Percentiles rank a stretch among this genome's conserved stretches.
Conservation (phyloP, 2,329 filamentous ascomycete species). For the Daldinia eschscholtzii region DNA sequence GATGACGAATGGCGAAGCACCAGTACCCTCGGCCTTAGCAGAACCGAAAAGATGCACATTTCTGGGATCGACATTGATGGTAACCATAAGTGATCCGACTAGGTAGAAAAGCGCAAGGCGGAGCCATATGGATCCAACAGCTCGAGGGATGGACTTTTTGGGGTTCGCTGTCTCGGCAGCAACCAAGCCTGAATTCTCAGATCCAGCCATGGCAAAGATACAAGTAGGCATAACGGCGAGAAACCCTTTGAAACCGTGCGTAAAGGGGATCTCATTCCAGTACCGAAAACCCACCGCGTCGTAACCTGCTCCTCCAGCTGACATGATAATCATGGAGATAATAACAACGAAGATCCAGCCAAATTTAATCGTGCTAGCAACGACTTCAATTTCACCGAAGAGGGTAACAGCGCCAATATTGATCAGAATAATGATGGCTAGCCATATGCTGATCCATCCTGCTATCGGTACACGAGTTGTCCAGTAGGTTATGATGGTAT, state of each 20-base stretch:
- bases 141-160: conserved; percentile 57
- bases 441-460: conserved; percentile 60
- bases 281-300: conserved; percentile 59
- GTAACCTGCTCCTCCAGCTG: conserved; percentile 58
- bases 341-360: conserved; percentile 63
- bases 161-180: conserved; percentile 60
- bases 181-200: conserved; percentile 59
- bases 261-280: conserved; percentile 59
- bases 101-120: conserved; percentile 62
- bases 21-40: conserved; percentile 52
- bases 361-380: conserved; percentile 60
- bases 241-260: conserved; percentile 62
- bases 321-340: conserved; percentile 58
- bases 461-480: conserved; percentile 58
- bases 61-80: conserved; percentile 58
- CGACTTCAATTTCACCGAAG: conserved; percentile 62
- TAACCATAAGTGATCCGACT: conserved; percentile 59
- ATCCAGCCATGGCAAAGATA: conserved; percentile 66
- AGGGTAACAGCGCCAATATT: conserved; percentile 59
- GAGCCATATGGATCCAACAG: conserved; percentile 61
- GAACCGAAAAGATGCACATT: conserved; percentile 57
- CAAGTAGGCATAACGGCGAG: conserved; percentile 64
- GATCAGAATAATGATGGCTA: conserved; percentile 55
- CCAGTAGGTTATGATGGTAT: conserved; percentile 60
- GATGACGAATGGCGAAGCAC: conserved; percentile 61